Conservation (phyloP, 2,329 filamentous ascomycete genomes). For the Fusarium keratoplasticum region DNA sequence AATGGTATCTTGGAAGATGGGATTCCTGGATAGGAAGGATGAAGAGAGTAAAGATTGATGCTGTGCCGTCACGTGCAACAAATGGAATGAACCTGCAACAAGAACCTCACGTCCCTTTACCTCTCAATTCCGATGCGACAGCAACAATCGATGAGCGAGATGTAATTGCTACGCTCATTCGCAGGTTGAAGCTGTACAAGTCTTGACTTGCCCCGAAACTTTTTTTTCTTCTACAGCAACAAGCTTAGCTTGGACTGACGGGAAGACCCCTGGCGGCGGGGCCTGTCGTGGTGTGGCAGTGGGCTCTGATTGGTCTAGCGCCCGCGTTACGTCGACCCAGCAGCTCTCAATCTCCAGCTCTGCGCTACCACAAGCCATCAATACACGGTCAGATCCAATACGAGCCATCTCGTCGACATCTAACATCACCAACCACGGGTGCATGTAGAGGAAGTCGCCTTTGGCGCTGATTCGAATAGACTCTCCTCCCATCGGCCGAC, state of each 20-base stretch:
- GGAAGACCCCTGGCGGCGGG: conserved; percentile 42
- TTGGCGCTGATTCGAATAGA: background rate
- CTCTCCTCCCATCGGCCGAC: background rate
- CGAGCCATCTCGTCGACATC: conserved; percentile 21
- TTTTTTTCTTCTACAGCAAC: conserved; percentile 40
- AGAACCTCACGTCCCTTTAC: background rate
- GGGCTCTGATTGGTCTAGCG: conserved; percentile 42
- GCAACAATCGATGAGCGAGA: background rate
- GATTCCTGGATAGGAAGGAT: conserved; percentile 5
- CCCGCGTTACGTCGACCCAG: conserved; percentile 37
- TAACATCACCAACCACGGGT: background rate
- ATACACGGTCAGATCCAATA: conserved; percentile 21
- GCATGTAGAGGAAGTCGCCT: conserved; percentile 9
- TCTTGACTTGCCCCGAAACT: conserved; percentile 29
- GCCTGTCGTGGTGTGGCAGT: conserved; percentile 36
- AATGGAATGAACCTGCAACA: too few species aligned
- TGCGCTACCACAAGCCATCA: background rate
- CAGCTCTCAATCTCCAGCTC: conserved; percentile 31
- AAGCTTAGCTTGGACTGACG: conserved; percentile 36
- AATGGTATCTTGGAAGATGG: background rate
- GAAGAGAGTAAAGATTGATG: conserved; percentile 12
- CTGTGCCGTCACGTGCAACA: conserved; percentile 6
- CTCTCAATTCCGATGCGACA: background rate
- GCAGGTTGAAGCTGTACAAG: conserved; percentile 25
- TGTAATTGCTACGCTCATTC: conserved; percentile 6